Evolutionary conservation across 352 stramenopile genomes (phyloP).

Genomic region (Peronospora belbahrii): DNA sequence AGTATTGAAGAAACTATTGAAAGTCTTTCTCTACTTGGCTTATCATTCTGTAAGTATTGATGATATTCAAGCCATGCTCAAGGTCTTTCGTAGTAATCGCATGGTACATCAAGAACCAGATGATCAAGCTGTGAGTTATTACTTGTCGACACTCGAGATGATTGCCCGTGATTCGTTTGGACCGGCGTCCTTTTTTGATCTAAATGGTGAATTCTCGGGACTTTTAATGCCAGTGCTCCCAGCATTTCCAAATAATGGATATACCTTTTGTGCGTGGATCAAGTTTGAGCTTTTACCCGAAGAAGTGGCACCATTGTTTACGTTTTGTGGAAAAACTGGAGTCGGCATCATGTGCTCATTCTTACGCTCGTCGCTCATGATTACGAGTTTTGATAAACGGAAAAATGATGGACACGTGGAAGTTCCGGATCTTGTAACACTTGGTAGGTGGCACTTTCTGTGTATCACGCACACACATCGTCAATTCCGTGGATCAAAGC

Average conservation of each 20-base stretch:
- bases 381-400: slow-evolving; percentile 81
- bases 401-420: slow-evolving; percentile 81
- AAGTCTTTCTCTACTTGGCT: slow-evolving; percentile 68
- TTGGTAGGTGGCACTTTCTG: slow-evolving; percentile 69
- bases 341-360: slow-evolving; percentile 78
- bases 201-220: slow-evolving; percentile 71
- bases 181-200: slow-evolving; percentile 74
- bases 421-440: slow-evolving; percentile 58
- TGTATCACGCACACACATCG: slow-evolving; percentile 81
- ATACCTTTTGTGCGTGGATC: slow-evolving; percentile 82
- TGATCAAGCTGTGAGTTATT: slow-evolving; percentile 66
- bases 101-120: slow-evolving; percentile 63
- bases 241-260: slow-evolving; percentile 68
- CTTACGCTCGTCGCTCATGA: slow-evolving; percentile 60
- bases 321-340: slow-evolving; percentile 68
- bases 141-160: slow-evolving; percentile 78
- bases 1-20: slow-evolving; percentile 72
- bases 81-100: slow-evolving; percentile 61
- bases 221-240: slow-evolving; percentile 62
- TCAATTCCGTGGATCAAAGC: slow-evolving; percentile 73
- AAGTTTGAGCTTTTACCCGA: slow-evolving; percentile 75
- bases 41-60: slow-evolving; percentile 74
- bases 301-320: slow-evolving; percentile 66
- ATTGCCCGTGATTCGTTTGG: slow-evolving; percentile 78
- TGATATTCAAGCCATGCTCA: slow-evolving; percentile 76